Conservation (phyloP, 78 protist genomes). For the Dictyostelium brefeldianum region DNA sequence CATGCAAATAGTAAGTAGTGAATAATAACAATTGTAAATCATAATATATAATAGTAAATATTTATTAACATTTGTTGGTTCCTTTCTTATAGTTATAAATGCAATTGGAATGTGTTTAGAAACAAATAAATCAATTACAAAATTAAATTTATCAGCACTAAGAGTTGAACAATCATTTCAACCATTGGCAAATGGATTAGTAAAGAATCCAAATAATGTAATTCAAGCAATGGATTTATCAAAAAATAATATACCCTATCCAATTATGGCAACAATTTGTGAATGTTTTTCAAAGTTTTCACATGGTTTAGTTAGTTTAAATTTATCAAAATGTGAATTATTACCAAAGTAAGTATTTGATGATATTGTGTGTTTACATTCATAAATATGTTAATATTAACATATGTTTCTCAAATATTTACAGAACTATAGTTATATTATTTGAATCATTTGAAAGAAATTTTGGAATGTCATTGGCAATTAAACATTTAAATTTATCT, state of each 20-base stretch:
- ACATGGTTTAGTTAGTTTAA: conserved; percentile 73
- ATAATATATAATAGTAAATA: not conserved
- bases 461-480: conserved; percentile 68
- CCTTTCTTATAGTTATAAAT: not conserved
- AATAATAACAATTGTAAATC: not conserved
- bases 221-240: conserved; percentile 61
- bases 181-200: conserved; percentile 63
- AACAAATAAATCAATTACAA: conserved; percentile 53
- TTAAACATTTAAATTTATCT: conserved; percentile 61
- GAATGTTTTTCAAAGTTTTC: conserved; percentile 73
- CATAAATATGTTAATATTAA: not conserved
- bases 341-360: conserved; percentile 62
- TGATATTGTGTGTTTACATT: not conserved
- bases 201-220: conserved; percentile 28
- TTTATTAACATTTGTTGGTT: not conserved
- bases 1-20: conserved; percentile 71
- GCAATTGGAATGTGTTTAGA: conserved; percentile 79
- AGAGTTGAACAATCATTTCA: conserved; percentile 80
- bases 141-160: conserved; percentile 48
- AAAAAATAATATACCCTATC: conserved; percentile 57
- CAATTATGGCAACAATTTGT: conserved; percentile 73
- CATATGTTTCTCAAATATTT: not conserved
- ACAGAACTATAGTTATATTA: conserved; percentile 34
- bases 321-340: conserved; percentile 75
- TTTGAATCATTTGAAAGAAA: conserved; percentile 81